These are phyloP conservation scores for Haematococcus sp. DNA, from an alignment of 139 green algal genomes.

Conservation along the genomic window DNA sequence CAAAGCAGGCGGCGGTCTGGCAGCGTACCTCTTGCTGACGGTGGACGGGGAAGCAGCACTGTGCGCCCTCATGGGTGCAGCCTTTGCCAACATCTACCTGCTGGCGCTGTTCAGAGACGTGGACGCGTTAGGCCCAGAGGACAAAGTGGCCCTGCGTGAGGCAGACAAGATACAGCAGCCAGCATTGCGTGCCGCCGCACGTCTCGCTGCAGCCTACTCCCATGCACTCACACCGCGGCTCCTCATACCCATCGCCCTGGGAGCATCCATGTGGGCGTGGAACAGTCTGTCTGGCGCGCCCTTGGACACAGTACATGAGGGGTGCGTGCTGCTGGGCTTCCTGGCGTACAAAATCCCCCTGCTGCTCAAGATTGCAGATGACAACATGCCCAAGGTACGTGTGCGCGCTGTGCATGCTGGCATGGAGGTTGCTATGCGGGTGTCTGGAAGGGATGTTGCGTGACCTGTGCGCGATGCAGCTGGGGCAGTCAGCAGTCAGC, in stretches of 20 bases:
- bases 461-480: no score
- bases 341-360: slow-evolving; percentile 67
- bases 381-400: slow-evolving; percentile 51
- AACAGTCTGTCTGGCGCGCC: slow-evolving; percentile 11
- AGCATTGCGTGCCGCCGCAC: slow-evolving; percentile 34
- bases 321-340: slow-evolving; percentile 61
- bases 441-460: no score
- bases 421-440: no score
- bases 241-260: slow-evolving; percentile 55
- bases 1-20: slow-evolving; percentile 55
- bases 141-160: slow-evolving; percentile 45
- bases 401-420: no score
- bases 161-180: slow-evolving; percentile 52
- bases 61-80: slow-evolving; percentile 49
- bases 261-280: slow-evolving; percentile 2
- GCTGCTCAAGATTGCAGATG: slow-evolving; percentile 57
- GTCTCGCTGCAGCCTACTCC: slow-evolving; percentile 44
- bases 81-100: slow-evolving; percentile 54
- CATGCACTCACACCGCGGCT: slow-evolving; percentile 55
- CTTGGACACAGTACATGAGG: slow-evolving; percentile 36
- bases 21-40: slow-evolving; percentile 59
- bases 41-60: slow-evolving; percentile 49
- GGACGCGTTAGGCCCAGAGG: slow-evolving; percentile 37
- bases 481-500: no score
- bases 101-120: slow-evolving; percentile 55